Conservation (phyloP, 2,329 filamentous ascomycete species). For the Blumeria graminis region DNA sequence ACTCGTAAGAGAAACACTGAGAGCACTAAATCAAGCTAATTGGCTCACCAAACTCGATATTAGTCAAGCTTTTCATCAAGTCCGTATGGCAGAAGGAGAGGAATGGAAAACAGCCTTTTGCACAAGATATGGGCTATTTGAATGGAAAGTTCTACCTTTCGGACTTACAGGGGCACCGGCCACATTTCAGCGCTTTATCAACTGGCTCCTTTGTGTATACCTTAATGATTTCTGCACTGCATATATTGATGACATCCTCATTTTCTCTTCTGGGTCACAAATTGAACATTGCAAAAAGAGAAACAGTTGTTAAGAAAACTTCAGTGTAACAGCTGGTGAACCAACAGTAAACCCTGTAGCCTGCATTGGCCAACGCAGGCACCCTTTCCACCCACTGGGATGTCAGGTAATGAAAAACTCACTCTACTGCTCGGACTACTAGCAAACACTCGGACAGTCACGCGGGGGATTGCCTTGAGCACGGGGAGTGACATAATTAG, state of each 20-base stretch:
- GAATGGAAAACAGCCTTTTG: slow-evolving; percentile 1
- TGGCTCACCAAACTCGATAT: neutral
- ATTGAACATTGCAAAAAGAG: neutral
- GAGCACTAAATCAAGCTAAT: neutral
- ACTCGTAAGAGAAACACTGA: neutral
- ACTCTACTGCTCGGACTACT: too few species aligned
- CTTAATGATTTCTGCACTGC: neutral
- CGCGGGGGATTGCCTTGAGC: too few species aligned
- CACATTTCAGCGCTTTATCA: neutral
- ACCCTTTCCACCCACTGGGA: too few species aligned
- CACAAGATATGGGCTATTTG: neutral
- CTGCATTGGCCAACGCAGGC: too few species aligned
- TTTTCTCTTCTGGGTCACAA: neutral
- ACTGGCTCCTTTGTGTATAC: neutral
- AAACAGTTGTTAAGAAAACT: neutral
- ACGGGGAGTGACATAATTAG: too few species aligned
- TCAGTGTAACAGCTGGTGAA: too few species aligned
- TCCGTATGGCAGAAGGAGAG: neutral
- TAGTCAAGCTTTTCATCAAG: neutral
- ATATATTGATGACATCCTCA: neutral
- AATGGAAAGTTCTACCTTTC: neutral
- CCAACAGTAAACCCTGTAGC: too few species aligned
- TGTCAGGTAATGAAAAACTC: too few species aligned
- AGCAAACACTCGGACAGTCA: too few species aligned
- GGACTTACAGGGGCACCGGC: neutral